Conservation (phyloP, 192 early-diverging fungal species). For the Allomyces arbusculus region DNA sequence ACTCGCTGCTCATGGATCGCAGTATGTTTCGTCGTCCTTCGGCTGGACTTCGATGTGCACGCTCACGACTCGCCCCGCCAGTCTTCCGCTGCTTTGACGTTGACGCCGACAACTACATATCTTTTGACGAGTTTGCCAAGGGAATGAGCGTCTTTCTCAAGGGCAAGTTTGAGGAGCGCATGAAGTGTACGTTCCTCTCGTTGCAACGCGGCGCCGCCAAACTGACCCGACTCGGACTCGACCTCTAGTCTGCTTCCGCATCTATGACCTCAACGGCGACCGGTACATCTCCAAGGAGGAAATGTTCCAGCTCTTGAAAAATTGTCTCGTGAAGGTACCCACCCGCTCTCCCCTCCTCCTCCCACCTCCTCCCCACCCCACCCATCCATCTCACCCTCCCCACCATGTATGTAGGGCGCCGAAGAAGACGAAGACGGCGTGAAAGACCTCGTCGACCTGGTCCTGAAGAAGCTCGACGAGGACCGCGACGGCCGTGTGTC, state of each 20-base stretch:
- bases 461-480: slow-evolving; percentile 35
- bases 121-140: slow-evolving; percentile 30
- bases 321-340: slow-evolving; percentile 20
- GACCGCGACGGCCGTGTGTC: slow-evolving; percentile 33
- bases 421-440: slow-evolving; percentile 43
- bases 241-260: slow-evolving; percentile 36
- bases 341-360: no score
- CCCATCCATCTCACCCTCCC: no score
- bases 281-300: slow-evolving; percentile 41
- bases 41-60: no score
- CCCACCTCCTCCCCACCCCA: no score
- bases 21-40: slow-evolving; percentile 11
- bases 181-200: slow-evolving; percentile 16
- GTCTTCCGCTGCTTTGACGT: slow-evolving; percentile 38
- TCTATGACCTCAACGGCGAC: slow-evolving; percentile 41
- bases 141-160: slow-evolving; percentile 35
- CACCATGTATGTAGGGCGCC: slow-evolving; percentile 6
- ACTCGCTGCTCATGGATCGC: slow-evolving; percentile 37
- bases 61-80: slow-evolving; percentile 3
- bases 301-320: slow-evolving; percentile 43
- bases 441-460: slow-evolving; percentile 36
- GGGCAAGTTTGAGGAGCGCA: slow-evolving; percentile 23
- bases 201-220: no score
- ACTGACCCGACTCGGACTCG: neutral
- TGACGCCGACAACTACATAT: slow-evolving; percentile 37